Percentiles rank a stretch among this genome's conserved stretches.
These are phyloP conservation scores for Phytopythium cucurbitacearum DNA, from an alignment of 352 stramenopile species.

Conservation along the genomic window DNA sequence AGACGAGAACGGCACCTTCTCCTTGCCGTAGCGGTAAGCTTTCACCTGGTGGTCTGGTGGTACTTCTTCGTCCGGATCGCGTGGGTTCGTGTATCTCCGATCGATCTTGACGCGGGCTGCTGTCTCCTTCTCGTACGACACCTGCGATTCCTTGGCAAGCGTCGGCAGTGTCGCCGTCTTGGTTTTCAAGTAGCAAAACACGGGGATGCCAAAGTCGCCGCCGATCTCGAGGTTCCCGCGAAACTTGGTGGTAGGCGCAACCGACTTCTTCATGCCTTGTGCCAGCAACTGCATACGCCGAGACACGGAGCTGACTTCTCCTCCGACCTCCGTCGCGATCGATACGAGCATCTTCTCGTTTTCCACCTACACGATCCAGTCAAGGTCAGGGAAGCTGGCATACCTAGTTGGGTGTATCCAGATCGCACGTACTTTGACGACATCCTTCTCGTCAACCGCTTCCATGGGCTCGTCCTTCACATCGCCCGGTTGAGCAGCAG, in stretches of 20 bases:
- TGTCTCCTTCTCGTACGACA: conserved; percentile 53
- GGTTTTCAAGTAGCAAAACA: conserved; percentile 79
- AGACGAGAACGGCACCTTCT: conserved; percentile 78
- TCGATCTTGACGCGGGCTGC: conserved; percentile 68
- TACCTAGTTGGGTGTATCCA: background rate
- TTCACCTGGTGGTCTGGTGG: conserved; percentile 70
- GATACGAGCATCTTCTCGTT: conserved; percentile 87
- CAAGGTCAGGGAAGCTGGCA: background rate
- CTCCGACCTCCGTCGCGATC: conserved; percentile 62
- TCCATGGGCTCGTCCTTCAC: conserved; percentile 21
- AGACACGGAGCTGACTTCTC: conserved; percentile 62
- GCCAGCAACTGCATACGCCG: conserved; percentile 71
- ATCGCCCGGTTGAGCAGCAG: background rate
- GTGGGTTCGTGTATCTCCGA: conserved; percentile 57
- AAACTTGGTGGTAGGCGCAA: conserved; percentile 73
- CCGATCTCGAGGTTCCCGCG: conserved; percentile 71
- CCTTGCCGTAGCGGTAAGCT: conserved; percentile 72
- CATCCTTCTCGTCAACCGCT: conserved; percentile 11
- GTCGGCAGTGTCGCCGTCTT: conserved; percentile 69
- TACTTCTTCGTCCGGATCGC: conserved; percentile 70
- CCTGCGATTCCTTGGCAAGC: conserved; percentile 67
- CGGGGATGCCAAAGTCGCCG: conserved; percentile 48
- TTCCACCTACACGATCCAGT: conserved; percentile 23
- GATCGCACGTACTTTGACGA: conserved; percentile 19
- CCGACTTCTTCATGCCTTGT: conserved; percentile 75